These are phyloP conservation scores for Phlebopus sp. DNA, from an alignment of 1,284 basidiomycete species.

Conservation along the genomic window DNA sequence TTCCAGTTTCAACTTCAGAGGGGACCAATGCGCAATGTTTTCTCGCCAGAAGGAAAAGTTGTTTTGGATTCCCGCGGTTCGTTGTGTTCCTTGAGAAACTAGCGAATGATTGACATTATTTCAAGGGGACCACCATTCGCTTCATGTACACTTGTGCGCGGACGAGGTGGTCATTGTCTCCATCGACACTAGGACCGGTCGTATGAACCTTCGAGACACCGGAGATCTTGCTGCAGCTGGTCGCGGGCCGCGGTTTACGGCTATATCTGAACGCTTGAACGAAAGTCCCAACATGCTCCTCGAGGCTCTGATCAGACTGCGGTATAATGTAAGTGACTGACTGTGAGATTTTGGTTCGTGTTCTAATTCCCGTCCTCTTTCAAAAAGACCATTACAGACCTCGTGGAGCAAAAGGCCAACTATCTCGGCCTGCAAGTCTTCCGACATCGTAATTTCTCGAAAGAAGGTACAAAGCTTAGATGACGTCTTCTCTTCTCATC, in stretches of 20 bases:
- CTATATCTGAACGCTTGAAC: slow-evolving; percentile 58
- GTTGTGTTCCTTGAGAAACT: slow-evolving; percentile 12
- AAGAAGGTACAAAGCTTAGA: slow-evolving; percentile 45
- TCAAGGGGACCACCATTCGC: slow-evolving; percentile 47
- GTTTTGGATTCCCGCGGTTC: slow-evolving; percentile 52
- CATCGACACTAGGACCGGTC: slow-evolving; percentile 71
- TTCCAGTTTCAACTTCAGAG: slow-evolving; percentile 54
- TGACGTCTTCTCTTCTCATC: background rate
- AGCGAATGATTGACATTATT: slow-evolving; percentile 5
- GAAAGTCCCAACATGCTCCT: slow-evolving; percentile 56
- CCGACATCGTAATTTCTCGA: slow-evolving; percentile 63
- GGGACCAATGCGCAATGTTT: slow-evolving; percentile 49
- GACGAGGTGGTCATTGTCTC: slow-evolving; percentile 70
- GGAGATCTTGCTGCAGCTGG: slow-evolving; percentile 72
- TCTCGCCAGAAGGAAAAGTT: slow-evolving; percentile 59
- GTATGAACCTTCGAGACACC: slow-evolving; percentile 65
- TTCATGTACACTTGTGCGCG: slow-evolving; percentile 66
- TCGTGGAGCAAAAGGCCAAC: slow-evolving; percentile 71
- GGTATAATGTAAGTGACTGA: slow-evolving; percentile 48
- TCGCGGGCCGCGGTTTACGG: slow-evolving; percentile 58
- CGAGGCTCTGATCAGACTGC: slow-evolving; percentile 50
- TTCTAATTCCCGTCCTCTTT: background rate
- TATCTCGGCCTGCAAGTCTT: slow-evolving; percentile 72
- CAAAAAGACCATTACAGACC: slow-evolving; percentile 67
- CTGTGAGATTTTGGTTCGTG: slow-evolving; percentile 2